These are phyloP conservation scores for Rhodamnia rubescens DNA, from an alignment of 345 rosid genomes.

Conservation along the genomic window DNA sequence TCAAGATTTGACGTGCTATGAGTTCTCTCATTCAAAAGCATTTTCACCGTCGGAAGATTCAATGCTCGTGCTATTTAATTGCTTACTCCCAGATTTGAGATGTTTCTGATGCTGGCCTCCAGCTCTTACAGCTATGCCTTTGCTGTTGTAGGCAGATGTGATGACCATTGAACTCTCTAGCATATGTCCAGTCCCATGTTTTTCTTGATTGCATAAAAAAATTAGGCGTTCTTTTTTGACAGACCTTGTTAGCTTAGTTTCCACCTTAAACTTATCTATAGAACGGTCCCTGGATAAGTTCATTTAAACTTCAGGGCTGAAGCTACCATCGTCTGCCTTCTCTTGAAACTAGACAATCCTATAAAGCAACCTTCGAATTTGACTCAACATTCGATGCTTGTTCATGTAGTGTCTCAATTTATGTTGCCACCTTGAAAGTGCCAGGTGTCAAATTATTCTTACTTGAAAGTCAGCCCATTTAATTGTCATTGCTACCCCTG, in stretches of 20 bases:
- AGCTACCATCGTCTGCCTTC: neutral
- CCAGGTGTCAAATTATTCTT: neutral
- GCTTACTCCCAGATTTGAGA: neutral
- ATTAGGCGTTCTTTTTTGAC: neutral
- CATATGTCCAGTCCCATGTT: neutral
- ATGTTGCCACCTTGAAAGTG: neutral
- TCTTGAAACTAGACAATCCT: neutral
- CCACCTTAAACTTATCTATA: neutral
- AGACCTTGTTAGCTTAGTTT: neutral
- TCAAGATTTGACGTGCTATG: neutral
- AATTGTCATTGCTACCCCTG: too few species aligned
- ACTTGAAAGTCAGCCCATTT: neutral
- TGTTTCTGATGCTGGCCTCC: neutral
- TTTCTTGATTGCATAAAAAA: neutral
- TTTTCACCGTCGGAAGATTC: neutral
- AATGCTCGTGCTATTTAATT: neutral
- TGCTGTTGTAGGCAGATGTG: neutral
- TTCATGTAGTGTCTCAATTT: neutral
- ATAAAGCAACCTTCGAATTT: neutral
- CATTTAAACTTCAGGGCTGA: neutral
- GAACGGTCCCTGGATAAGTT: neutral
- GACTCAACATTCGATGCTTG: neutral
- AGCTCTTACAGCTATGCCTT: neutral
- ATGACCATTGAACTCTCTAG: neutral
- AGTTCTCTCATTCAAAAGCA: neutral